These are phyloP conservation scores for Yueomyces sinensis DNA, from an alignment of 805 yeast genomes.

Conservation along the genomic window DNA sequence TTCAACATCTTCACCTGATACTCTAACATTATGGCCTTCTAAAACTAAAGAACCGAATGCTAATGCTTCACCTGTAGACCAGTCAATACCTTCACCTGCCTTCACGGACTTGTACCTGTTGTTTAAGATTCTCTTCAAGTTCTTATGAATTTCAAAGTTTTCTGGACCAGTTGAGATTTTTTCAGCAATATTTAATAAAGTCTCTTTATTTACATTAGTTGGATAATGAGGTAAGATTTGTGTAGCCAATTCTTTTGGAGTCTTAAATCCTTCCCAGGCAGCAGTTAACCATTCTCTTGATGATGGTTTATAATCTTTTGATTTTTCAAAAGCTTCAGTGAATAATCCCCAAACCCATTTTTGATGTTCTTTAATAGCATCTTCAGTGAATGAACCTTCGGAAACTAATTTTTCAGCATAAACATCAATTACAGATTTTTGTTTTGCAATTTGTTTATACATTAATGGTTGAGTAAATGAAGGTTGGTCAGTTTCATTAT, in stretches of 20 bases:
- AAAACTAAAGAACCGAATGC: constrained; percentile 86
- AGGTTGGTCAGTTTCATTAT: constrained; percentile 99
- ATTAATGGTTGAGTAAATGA: constrained; percentile 96
- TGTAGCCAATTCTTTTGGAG: constrained; percentile 91
- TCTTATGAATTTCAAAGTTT: constrained; percentile 82
- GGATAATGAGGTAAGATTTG: constrained; percentile 94
- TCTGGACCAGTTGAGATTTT: constrained; percentile 75
- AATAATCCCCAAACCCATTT: constrained; percentile 94
- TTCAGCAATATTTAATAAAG: constrained; percentile 66
- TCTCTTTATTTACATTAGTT: constrained; percentile 68
- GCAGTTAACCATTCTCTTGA: constrained; percentile 97
- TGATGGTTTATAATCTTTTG: constrained; percentile 82
- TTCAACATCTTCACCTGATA: constrained; percentile 99
- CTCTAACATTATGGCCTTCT: constrained; percentile 95
- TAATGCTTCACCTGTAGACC: constrained; percentile 99
- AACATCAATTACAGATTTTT: constrained; percentile 77
- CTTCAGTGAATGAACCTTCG: constrained; percentile 82
- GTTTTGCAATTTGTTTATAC: constrained; percentile 84
- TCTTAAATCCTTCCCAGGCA: constrained; percentile 98
- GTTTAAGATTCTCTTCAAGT: constrained; percentile 86
- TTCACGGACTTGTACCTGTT: constrained; percentile 79
- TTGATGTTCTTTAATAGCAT: constrained; percentile 90
- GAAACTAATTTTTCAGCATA: constrained; percentile 66
- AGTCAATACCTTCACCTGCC: constrained; percentile 88
- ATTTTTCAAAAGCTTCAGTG: constrained; percentile 79